Evolutionary conservation across 1,139 yeast genomes (phyloP).

Genomic region (Debaryomyces robertsiae): DNA sequence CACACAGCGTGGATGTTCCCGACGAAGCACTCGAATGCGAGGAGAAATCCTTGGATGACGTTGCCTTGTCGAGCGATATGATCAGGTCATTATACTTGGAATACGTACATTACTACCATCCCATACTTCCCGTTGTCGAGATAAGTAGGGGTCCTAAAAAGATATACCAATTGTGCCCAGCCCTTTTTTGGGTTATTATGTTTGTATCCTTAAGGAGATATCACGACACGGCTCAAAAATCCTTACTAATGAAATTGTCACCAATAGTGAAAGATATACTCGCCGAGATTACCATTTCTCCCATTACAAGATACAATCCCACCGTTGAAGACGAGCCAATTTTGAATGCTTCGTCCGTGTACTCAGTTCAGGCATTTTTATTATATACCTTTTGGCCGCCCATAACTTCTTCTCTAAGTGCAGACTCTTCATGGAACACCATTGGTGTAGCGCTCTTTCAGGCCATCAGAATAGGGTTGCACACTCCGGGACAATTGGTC

Average conservation of each 20-base stretch:
- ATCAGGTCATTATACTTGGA: constrained; percentile 70
- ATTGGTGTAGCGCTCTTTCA: constrained; percentile 90
- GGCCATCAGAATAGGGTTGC: constrained; percentile 88
- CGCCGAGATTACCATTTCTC: constrained; percentile 87
- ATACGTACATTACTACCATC: constrained; percentile 75
- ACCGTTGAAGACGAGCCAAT: constrained; percentile 76
- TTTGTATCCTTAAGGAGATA: constrained; percentile 73
- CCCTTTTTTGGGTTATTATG: constrained; percentile 92
- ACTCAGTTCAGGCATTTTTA: constrained; percentile 89
- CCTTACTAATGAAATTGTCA: constrained; percentile 55
- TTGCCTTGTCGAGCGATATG: constrained; percentile 59
- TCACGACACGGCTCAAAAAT: constrained; percentile 38
- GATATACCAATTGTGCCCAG: constrained; percentile 77
- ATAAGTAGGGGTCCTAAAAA: constrained; percentile 78
- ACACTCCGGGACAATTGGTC: constrained; percentile 46
- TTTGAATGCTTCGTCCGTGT: constrained; percentile 87
- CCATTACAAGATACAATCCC: constrained; percentile 82
- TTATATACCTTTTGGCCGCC: constrained; percentile 96
- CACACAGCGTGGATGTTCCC: not conserved
- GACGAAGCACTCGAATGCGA: constrained; percentile 52
- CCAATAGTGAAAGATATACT: constrained; percentile 73
- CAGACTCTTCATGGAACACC: constrained; percentile 95
- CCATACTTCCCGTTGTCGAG: constrained; percentile 85
- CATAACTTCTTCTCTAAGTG: constrained; percentile 86
- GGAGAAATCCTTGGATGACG: constrained; percentile 69